Conservation (phyloP, 1,284 basidiomycete species). For the Trichosporon ovoides region DNA sequence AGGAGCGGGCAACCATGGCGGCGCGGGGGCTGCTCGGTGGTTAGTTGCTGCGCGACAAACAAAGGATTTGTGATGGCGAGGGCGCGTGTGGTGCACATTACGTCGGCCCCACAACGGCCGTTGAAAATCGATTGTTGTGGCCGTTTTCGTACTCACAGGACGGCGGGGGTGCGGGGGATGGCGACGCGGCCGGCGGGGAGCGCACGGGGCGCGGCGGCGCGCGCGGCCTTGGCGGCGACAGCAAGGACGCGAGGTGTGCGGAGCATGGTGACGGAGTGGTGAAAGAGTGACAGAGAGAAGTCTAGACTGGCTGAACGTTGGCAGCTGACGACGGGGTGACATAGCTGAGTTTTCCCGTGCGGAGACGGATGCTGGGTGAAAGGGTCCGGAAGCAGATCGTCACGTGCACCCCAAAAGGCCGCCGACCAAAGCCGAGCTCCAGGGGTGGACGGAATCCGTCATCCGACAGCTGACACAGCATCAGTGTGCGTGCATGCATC, state of each 20-base stretch:
- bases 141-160: background rate
- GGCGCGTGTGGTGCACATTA: background rate
- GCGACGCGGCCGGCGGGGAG: constrained; percentile 12
- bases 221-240: constrained; percentile 17
- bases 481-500: background rate
- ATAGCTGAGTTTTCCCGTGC: constrained; percentile 1
- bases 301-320: background rate
- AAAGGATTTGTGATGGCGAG: no score
- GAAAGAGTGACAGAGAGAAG: constrained; percentile 4
- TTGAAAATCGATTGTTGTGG: no score
- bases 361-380: constrained; percentile 2
- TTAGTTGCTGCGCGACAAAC: no score
- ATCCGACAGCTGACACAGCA: background rate
- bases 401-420: constrained; percentile 6
- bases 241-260: constrained; percentile 33
- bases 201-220: constrained; percentile 17
- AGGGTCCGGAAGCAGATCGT: background rate
- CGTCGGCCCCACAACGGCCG: constrained; percentile 1
- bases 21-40: constrained; percentile 7
- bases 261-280: constrained; percentile 28
- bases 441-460: background rate
- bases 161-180: background rate
- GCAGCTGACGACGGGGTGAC: background rate
- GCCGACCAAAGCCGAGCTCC: constrained; percentile 6
- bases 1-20: constrained; percentile 13